Evolutionary conservation across 225 moss, liverwort and hornwort genomes (phyloP), one percentile per base, ranked within the genome.

Genomic region (Polytrichum commune): DNA sequence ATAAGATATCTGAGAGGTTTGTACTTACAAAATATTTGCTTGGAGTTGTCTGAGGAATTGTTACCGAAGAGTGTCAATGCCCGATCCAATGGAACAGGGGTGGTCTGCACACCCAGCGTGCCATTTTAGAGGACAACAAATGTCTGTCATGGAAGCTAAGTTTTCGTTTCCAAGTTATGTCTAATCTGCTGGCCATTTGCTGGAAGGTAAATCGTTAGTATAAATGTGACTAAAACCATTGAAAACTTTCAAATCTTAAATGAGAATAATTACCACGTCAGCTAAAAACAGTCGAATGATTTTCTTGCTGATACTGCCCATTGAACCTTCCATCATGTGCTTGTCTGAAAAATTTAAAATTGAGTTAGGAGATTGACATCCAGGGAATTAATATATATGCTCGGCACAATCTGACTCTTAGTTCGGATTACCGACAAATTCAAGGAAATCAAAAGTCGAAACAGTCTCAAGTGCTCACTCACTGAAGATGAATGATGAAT

Each of bases 231-330:
- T 16, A 46, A 46, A 46, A 0, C 46, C 46, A 46, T 46, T 13
- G 0, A 46, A 16, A 46, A 13, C 0, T 46, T 4, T 16, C 46
- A 46, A 46, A 3, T 3, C 46, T 46, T 13, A 46, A 46, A 13
- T 46, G 46, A 46, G 16, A 3, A 33, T 22, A 71, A 82, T 29
- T 89, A 97, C 96, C 90, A 88, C 85, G 68, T 94, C 86, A 25
- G 76, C 67, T 28, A 94, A 73, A 73, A 97, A 97, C 5, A 91
- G 76, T 73, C 84, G 86, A 71, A 97, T 56, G 19, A 97, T 85
- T 68, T 82, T 85, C 67, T 78, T 90, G 75, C 90, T 88, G 19
- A 97, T 81, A 33, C 73, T 57, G 71, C 79, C 74, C 72, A 92
- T 78, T 66, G 87, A 76, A 46, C 81, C 81, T 67, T 90, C 82